These are phyloP conservation scores for Orbilia javanica DNA, from an alignment of 2,329 filamentous ascomycete species.

Conservation along the genomic window DNA sequence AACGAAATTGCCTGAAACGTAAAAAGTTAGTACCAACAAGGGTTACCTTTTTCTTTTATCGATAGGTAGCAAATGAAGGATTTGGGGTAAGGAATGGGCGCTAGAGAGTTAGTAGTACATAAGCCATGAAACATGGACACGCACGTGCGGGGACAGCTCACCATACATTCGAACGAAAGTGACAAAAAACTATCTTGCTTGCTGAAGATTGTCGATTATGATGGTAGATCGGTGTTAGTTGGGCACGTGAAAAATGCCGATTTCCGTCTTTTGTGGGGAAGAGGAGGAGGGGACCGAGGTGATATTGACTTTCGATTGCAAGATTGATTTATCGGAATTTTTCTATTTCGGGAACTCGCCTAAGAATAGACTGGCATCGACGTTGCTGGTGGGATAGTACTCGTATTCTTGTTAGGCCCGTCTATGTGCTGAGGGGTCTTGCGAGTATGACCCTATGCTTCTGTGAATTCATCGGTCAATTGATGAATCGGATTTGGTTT, in stretches of 20 bases:
- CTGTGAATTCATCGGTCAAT: neutral
- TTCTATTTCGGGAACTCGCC: neutral
- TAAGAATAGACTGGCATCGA: neutral
- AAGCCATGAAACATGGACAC: neutral
- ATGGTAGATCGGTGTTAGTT: neutral
- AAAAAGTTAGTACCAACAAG: conserved; percentile 1
- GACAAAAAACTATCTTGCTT: too few species aligned
- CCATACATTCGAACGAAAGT: neutral
- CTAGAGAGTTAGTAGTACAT: too few species aligned
- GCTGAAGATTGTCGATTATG: neutral
- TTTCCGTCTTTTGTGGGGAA: neutral
- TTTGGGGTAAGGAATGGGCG: neutral
- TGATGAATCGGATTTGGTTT: neutral
- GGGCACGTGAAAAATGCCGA: neutral
- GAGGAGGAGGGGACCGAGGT: too few species aligned
- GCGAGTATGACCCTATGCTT: too few species aligned
- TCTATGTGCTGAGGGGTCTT: neutral
- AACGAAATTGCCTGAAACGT: conserved; percentile 13
- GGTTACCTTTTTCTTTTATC: neutral
- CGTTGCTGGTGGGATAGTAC: neutral
- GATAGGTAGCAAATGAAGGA: neutral
- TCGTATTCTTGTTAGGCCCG: neutral
- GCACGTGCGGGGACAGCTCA: conserved; percentile 18
- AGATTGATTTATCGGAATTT: neutral
- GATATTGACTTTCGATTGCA: neutral